Evolutionary conservation across 176 grass and related monocot species (phyloP).

Genomic region (Avena atlantica): DNA sequence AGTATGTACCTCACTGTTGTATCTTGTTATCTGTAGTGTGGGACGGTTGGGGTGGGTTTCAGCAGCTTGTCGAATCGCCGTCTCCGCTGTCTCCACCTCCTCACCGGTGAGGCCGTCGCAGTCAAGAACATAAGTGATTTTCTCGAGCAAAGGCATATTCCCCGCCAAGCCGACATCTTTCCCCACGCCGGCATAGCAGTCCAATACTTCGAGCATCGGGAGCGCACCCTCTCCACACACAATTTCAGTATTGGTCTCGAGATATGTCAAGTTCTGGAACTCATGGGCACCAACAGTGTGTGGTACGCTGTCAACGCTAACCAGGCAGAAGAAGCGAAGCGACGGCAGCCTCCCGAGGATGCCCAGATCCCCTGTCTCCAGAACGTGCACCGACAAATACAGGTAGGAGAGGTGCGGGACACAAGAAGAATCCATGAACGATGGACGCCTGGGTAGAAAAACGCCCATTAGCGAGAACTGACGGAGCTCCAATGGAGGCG

Average conservation of each 20-base stretch:
- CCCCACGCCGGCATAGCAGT: neutral
- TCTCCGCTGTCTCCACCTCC: too few species aligned
- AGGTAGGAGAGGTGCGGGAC: neutral
- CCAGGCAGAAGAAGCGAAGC: neutral
- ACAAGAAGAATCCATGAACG: neutral
- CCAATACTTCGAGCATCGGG: neutral
- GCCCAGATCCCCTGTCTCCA: neutral
- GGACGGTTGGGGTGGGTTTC: too few species aligned
- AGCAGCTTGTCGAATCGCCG: too few species aligned
- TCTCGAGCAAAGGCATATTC: too few species aligned
- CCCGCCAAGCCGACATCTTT: too few species aligned
- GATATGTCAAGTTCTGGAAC: neutral
- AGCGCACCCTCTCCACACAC: neutral
- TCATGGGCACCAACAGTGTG: neutral
- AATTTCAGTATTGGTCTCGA: neutral
- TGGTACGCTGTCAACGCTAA: rapidly evolving
- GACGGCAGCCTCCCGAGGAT: neutral
- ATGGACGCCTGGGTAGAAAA: neutral
- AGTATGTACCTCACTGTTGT: too few species aligned
- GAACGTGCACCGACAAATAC: rapidly evolving
- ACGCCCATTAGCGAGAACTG: neutral
- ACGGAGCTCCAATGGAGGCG: neutral
- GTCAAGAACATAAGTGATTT: too few species aligned
- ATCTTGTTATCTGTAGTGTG: too few species aligned
- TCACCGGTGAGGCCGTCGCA: too few species aligned